phyloP scores from a whole-genome alignment of 2,329 filamentous ascomycete genomes.

The Pseudogymnoascus sp. region DNA sequence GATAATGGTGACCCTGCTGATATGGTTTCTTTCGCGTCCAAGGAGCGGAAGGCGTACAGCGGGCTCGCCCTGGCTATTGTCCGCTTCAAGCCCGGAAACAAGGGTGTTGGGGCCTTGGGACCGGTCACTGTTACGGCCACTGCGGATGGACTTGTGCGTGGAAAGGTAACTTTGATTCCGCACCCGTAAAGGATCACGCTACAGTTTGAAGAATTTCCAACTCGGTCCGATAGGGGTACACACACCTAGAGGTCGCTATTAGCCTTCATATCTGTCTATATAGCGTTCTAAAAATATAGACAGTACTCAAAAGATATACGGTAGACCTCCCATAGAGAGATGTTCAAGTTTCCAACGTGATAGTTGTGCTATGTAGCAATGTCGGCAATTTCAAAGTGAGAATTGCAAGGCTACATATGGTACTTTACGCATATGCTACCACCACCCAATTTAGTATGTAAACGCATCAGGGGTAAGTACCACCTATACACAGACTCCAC shows the following conservation, averaged over 20 bases:
- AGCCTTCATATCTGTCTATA: not conserved
- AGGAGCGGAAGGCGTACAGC: conserved; percentile 34
- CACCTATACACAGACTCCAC: not conserved
- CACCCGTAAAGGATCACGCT: not conserved
- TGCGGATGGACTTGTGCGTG: conserved; percentile 17
- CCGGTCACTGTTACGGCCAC: conserved; percentile 20
- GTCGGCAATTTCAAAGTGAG: not conserved
- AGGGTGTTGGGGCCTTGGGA: conserved; percentile 13
- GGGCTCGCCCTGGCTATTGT: conserved; percentile 38
- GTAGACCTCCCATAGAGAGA: not conserved
- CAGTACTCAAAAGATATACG: not conserved
- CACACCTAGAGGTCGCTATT: not conserved
- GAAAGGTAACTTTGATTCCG: conserved; percentile 12
- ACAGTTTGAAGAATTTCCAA: not conserved
- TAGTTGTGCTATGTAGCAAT: not conserved
- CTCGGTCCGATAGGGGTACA: not conserved
- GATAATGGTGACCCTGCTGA: conserved; percentile 46
- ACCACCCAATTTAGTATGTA: not conserved
- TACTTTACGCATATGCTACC: not conserved
- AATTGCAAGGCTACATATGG: not conserved
- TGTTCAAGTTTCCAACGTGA: not conserved
- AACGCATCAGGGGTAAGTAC: not conserved
- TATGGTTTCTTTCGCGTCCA: conserved; percentile 35
- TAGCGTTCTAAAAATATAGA: not conserved
- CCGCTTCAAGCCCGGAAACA: conserved; percentile 15